Conservation (phyloP, 2,329 filamentous ascomycete species). For the Nemania sp. region DNA sequence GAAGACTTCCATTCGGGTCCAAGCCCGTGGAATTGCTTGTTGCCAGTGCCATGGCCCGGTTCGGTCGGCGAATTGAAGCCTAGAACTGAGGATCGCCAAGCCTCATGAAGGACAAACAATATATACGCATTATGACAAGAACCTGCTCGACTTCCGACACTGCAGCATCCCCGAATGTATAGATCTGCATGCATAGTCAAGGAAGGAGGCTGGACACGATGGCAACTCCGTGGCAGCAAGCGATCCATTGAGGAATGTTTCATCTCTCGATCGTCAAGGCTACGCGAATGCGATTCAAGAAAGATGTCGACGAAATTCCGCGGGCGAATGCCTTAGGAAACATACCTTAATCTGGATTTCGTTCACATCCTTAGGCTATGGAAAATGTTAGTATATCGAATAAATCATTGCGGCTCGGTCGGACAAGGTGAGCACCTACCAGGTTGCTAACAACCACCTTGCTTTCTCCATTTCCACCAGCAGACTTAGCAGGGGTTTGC, state of each 20-base stretch:
- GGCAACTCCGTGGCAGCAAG: conserved; percentile 30
- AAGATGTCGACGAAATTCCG: conserved; percentile 72
- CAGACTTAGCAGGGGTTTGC: conserved; percentile 66
- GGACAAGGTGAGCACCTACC: conserved; percentile 59
- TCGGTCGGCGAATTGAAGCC: conserved; percentile 34
- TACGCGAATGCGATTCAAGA: conserved; percentile 41
- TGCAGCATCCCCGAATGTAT: conserved; percentile 34
- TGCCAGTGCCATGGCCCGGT: conserved; percentile 34
- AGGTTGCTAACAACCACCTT: conserved; percentile 99
- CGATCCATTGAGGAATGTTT: conserved; percentile 31
- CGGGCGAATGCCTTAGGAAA: conserved; percentile 79
- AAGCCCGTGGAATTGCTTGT: conserved; percentile 28
- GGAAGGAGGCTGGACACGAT: conserved; percentile 46
- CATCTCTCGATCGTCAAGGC: conserved; percentile 38
- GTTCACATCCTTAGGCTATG: conserved; percentile 90
- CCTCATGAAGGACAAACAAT: conserved; percentile 47
- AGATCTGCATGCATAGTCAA: conserved; percentile 31
- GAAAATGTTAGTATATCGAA: conserved; percentile 20
- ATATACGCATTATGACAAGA: conserved; percentile 55
- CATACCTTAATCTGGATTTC: conserved; percentile 99
- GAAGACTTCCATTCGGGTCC: conserved; percentile 21
- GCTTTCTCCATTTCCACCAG: conserved; percentile 70
- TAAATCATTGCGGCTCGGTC: conserved; percentile 9
- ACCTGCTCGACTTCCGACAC: conserved; percentile 62
- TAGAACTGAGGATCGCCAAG: conserved; percentile 55